These are phyloP conservation scores for Coriaria nepalensis DNA, from an alignment of 306 rosid genomes.

Conservation along the genomic window DNA sequence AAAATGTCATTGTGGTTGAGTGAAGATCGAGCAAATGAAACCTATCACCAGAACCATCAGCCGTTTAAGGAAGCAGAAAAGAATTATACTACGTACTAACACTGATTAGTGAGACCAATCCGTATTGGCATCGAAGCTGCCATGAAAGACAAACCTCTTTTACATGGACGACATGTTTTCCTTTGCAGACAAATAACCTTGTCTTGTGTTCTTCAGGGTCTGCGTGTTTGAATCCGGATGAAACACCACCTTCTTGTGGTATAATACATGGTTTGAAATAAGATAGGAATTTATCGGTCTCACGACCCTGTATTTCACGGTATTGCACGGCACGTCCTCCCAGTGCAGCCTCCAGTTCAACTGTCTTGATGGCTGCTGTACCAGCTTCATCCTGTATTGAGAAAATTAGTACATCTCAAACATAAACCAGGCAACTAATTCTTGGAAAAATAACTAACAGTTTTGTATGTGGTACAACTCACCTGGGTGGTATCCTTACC, in stretches of 20 bases:
- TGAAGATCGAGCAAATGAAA: constrained; percentile 71
- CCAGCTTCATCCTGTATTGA: constrained; percentile 93
- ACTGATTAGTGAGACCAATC: constrained; percentile 2
- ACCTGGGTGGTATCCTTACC: constrained; percentile 90
- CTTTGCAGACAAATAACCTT: constrained; percentile 67
- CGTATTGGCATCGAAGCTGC: not conserved
- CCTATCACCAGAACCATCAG: constrained; percentile 30
- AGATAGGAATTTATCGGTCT: constrained; percentile 79
- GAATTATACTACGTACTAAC: not conserved
- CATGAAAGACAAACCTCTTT: constrained; percentile 57
- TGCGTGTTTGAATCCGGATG: constrained; percentile 82
- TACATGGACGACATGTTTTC: constrained; percentile 89
- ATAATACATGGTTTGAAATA: constrained; percentile 90
- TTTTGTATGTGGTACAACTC: constrained; percentile 9
- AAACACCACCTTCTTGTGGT: constrained; percentile 87
- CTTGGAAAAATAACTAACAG: constrained; percentile 3
- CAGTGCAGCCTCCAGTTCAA: constrained; percentile 89
- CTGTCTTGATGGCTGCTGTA: constrained; percentile 81
- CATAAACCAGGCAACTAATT: constrained; percentile 1
- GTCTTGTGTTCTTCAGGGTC: constrained; percentile 68
- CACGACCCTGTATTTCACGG: constrained; percentile 90
- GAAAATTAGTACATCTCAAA: constrained; percentile 14
- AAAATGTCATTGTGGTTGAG: constrained; percentile 88
- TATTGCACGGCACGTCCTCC: constrained; percentile 99
- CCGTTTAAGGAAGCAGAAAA: constrained; percentile 12